Percentiles rank a stretch among this genome's conserved stretches.
Conservation (phyloP, 2,329 filamentous ascomycete species). For the Davidsoniella australis region DNA sequence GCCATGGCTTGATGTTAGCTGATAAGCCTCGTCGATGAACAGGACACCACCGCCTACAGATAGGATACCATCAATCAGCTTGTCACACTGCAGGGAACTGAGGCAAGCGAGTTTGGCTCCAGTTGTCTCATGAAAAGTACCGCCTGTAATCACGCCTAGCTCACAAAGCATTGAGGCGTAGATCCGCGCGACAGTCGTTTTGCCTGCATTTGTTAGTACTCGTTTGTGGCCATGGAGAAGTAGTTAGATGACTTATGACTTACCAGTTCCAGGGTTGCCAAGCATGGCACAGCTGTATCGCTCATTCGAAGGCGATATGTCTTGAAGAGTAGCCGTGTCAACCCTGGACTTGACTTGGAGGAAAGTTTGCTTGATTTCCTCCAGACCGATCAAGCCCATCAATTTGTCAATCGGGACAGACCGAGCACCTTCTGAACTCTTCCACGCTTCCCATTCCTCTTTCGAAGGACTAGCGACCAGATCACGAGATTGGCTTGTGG, state of each 20-base stretch:
- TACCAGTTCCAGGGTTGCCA: constrained; percentile 61
- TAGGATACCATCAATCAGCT: constrained; percentile 30
- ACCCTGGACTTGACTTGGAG: constrained; percentile 45
- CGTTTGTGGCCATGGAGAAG: neutral
- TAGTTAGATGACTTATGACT: constrained; percentile 16
- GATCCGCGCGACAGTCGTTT: constrained; percentile 58
- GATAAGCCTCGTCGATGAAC: constrained; percentile 70
- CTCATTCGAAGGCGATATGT: constrained; percentile 35
- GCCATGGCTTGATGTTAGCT: constrained; percentile 44
- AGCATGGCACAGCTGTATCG: constrained; percentile 38
- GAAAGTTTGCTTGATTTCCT: constrained; percentile 48
- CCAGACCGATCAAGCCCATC: constrained; percentile 56
- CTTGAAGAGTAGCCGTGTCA: constrained; percentile 42
- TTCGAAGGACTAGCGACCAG: constrained; percentile 18
- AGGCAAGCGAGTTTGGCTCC: constrained; percentile 44
- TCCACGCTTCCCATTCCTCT: constrained; percentile 42
- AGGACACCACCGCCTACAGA: constrained; percentile 46
- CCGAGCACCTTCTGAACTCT: constrained; percentile 30
- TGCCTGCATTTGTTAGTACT: constrained; percentile 21
- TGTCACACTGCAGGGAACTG: constrained; percentile 39
- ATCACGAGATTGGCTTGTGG: neutral
- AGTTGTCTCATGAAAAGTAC: constrained; percentile 46
- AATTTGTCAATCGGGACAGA: constrained; percentile 42
- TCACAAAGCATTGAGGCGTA: constrained; percentile 50
- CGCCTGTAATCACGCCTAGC: constrained; percentile 44